These are phyloP conservation scores for Xylariaceae sp. DNA, from an alignment of 2,329 filamentous ascomycete genomes.

Conservation along the genomic window DNA sequence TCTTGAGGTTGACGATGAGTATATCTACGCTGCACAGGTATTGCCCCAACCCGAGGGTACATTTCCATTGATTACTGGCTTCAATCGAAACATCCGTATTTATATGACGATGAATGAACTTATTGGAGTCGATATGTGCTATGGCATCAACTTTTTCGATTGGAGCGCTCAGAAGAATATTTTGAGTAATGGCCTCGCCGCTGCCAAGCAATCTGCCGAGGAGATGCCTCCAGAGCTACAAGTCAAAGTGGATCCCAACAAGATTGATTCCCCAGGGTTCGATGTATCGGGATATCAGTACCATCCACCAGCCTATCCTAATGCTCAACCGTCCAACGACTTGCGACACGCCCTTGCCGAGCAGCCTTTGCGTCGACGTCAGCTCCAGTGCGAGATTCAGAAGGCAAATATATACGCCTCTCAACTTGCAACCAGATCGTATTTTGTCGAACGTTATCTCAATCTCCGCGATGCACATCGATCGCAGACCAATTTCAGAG, in stretches of 20 bases:
- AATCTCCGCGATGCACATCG: slow-evolving; percentile 66
- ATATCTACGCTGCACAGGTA: slow-evolving; percentile 67
- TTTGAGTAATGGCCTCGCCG: slow-evolving; percentile 65
- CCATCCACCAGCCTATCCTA: slow-evolving; percentile 46
- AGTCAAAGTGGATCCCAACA: slow-evolving; percentile 41
- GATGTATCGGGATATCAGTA: slow-evolving; percentile 48
- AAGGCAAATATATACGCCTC: slow-evolving; percentile 87
- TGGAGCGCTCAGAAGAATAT: slow-evolving; percentile 75
- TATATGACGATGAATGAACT: slow-evolving; percentile 78
- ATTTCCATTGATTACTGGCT: slow-evolving; percentile 70
- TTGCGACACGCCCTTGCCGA: slow-evolving; percentile 45
- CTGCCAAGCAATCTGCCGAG: slow-evolving; percentile 65
- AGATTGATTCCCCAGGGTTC: slow-evolving; percentile 25
- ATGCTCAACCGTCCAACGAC: slow-evolving; percentile 43
- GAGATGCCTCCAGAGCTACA: slow-evolving; percentile 66
- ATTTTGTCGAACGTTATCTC: slow-evolving; percentile 83
- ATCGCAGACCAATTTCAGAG: slow-evolving; percentile 35
- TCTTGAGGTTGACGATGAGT: slow-evolving; percentile 78
- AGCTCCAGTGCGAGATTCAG: slow-evolving; percentile 80
- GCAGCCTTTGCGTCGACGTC: slow-evolving; percentile 46
- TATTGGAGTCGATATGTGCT: slow-evolving; percentile 75
- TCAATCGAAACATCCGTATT: slow-evolving; percentile 73
- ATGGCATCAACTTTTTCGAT: slow-evolving; percentile 71
- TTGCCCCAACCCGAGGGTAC: slow-evolving; percentile 63
- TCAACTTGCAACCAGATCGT: slow-evolving; percentile 75